These are phyloP conservation scores for Jatropha curcas DNA, from an alignment of 345 rosid species.

Conservation along the genomic window DNA sequence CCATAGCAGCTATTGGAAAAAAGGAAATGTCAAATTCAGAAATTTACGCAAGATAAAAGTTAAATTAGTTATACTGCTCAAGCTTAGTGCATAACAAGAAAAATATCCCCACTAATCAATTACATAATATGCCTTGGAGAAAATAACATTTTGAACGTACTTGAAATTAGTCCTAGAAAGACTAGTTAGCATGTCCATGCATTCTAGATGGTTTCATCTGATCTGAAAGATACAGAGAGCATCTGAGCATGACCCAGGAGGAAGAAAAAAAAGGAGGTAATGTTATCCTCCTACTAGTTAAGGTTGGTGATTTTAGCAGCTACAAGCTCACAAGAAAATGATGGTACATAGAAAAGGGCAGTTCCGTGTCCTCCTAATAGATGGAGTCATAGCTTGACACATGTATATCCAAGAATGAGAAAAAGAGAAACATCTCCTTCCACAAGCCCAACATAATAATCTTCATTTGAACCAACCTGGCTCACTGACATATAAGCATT, in stretches of 20 bases:
- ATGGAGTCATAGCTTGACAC: neutral
- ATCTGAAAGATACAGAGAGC: neutral
- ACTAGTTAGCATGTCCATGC: neutral
- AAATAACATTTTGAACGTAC: neutral
- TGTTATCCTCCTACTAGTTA: neutral
- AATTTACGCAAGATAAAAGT: neutral
- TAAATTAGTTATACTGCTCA: neutral
- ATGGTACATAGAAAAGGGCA: neutral
- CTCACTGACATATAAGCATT: neutral
- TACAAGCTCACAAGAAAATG: neutral
- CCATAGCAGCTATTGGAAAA: slow-evolving; percentile 71
- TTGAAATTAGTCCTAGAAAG: neutral
- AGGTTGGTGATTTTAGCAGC: neutral
- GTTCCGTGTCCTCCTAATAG: neutral
- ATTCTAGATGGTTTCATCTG: neutral
- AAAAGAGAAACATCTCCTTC: too few relatives aligned
- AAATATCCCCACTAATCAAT: neutral
- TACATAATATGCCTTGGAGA: neutral
- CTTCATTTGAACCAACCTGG: neutral
- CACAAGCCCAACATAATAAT: neutral
- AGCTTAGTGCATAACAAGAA: neutral
- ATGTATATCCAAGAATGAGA: neutral
- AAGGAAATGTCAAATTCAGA: slow-evolving; percentile 7
- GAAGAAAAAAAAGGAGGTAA: neutral
- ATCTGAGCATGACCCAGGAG: neutral